These are phyloP conservation scores for Lenwebbia sp. DNA, from an alignment of 345 rosid species.

Conservation along the genomic window DNA sequence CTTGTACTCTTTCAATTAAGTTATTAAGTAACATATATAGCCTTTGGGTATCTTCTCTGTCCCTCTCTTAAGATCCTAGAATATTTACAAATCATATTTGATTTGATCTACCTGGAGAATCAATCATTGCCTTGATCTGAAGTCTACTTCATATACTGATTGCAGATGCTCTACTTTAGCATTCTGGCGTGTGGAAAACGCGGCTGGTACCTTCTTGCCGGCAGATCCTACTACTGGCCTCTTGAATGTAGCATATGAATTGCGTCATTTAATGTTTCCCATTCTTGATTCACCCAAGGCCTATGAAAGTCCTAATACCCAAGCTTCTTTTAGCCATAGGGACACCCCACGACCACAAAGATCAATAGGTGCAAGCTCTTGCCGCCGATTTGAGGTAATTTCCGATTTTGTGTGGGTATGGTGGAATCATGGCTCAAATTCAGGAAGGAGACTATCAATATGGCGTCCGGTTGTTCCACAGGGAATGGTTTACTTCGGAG, in stretches of 20 bases:
- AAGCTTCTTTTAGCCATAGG: constrained; percentile 20
- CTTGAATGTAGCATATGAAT: constrained; percentile 61
- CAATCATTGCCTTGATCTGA: neutral
- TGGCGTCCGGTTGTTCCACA: constrained; percentile 82
- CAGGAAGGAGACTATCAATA: constrained; percentile 69
- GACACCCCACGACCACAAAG: constrained; percentile 17
- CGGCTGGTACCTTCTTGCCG: constrained; percentile 81
- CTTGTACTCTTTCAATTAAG: neutral
- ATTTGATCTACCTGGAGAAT: neutral
- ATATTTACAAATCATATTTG: neutral
- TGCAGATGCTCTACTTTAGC: constrained; percentile 64
- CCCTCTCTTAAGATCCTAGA: neutral
- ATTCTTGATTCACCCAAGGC: constrained; percentile 30
- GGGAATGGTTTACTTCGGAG: constrained; percentile 90
- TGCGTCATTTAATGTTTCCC: constrained; percentile 58
- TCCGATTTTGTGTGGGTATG: constrained; percentile 80
- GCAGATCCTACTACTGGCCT: constrained; percentile 48
- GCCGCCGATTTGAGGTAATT: constrained; percentile 60
- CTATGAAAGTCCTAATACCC: constrained; percentile 19
- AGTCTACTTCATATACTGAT: constrained; percentile 1
- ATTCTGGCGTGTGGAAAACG: constrained; percentile 91
- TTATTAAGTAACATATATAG: neutral
- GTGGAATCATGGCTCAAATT: constrained; percentile 70
- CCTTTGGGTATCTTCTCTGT: neutral
- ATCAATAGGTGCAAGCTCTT: constrained; percentile 31